Evolutionary conservation across 495 filamentous ascomycete species (phyloP), one percentile per base, ranked within the genome.

Genomic region (Xylaria curta): DNA sequence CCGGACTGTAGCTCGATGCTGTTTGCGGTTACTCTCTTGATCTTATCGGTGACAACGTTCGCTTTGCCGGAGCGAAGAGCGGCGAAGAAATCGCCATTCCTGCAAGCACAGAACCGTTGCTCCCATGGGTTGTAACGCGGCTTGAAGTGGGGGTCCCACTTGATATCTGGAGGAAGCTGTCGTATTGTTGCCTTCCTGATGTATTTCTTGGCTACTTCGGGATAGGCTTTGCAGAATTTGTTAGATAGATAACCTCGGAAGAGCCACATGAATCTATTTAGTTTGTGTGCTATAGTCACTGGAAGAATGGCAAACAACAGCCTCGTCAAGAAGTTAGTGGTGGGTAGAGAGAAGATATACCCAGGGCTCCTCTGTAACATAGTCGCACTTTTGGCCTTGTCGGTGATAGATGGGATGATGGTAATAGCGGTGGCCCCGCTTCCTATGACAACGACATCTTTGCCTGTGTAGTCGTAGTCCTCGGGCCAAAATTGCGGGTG

Each of bases 81-180:
- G 26, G 85, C 76, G 84, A 89, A 95, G 81, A 94, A 93, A 78
- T 95, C 92, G 0, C 87, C 91, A 72, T 91, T 88, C 0, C 91
- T 92, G 31, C 86, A 89, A 44, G 92, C 80, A 73, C 92, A 93
- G 2, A 94, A 78, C 0, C 93, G 88, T 78, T 96, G 92, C n/a
- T 94, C 88, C 85, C 91, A 94, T 7, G 91, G 91, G 62, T 88
- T 86, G 76, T 96, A 96, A 24, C 76, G 75, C 0, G 93, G 93
- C 38, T 86, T 87, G 83, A 95, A 96, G 76, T 94, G 88, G 0
- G 89, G 89, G 54, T 93, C 89, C 58, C 86, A 73, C 9, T 87
- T 84, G 61, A 92, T 81, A 58, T 80, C 80, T 4, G 75, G 70
- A 9, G 91, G 90, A 4, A 96, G 85, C 33, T 88, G 83, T 26